Percentiles rank a stretch among this genome's conserved stretches.
phyloP scores from a whole-genome alignment of 495 filamentous ascomycete species.

The Hypoxylon lenormandii region DNA sequence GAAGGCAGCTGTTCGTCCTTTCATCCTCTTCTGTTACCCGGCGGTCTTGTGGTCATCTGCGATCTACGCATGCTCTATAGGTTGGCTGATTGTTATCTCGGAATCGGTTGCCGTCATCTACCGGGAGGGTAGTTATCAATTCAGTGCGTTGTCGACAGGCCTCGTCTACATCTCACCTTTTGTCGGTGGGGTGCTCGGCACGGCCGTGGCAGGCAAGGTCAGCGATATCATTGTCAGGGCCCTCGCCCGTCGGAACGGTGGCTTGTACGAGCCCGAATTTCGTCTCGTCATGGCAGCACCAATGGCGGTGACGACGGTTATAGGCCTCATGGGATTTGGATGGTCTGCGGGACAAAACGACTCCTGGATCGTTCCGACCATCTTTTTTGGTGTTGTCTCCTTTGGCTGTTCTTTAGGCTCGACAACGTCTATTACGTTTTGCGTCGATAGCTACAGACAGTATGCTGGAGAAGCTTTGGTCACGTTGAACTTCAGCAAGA shows the following conservation, averaged over 20 bases:
- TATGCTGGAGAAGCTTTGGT: constrained; percentile 96
- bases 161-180: constrained; percentile 92
- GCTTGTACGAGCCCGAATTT: constrained; percentile 96
- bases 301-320: constrained; percentile 79
- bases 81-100: constrained; percentile 95
- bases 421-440: constrained; percentile 95
- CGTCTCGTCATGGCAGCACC: constrained; percentile 90
- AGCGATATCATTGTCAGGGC: constrained; percentile 83
- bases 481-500: constrained; percentile 94
- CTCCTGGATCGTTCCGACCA: constrained; percentile 88
- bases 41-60: constrained; percentile 89
- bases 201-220: constrained; percentile 88
- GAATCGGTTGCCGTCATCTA: constrained; percentile 85
- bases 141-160: constrained; percentile 81
- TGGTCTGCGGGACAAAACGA: constrained; percentile 84
- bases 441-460: constrained; percentile 91
- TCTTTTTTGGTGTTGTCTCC: constrained; percentile 91
- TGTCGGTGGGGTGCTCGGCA: constrained; percentile 87
- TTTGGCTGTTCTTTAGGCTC: constrained; percentile 93
- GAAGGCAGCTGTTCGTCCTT: constrained; percentile 78
- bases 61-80: constrained; percentile 89
- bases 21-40: constrained; percentile 88
- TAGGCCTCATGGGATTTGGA: constrained; percentile 92
- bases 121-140: constrained; percentile 76
- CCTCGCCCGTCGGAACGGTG: constrained; percentile 86